Conservation (phyloP, 2,329 filamentous ascomycete species). For the Verticillium longisporum region DNA sequence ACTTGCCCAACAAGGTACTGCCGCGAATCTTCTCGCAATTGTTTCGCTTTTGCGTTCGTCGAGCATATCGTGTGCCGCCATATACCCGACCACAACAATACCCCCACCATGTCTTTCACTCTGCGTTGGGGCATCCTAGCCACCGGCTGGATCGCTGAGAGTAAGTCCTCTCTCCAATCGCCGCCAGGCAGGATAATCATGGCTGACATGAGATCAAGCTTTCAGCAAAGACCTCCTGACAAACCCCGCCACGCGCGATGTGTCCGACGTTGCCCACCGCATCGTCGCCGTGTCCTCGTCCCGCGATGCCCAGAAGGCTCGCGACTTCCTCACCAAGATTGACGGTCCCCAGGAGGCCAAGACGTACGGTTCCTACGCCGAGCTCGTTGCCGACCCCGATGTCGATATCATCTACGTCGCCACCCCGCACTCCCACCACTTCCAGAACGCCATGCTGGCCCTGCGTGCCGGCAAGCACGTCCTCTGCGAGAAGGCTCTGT, state of each 20-base stretch:
- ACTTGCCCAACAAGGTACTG: too few relatives aligned
- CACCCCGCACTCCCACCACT: slow-evolving; percentile 88
- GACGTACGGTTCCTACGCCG: slow-evolving; percentile 74
- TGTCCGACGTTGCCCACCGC: slow-evolving; percentile 67
- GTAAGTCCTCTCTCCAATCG: slow-evolving; percentile 28
- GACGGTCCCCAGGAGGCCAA: slow-evolving; percentile 61
- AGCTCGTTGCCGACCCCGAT: slow-evolving; percentile 70
- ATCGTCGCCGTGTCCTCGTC: slow-evolving; percentile 78
- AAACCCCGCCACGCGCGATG: slow-evolving; percentile 62
- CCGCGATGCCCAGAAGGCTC: slow-evolving; percentile 60
- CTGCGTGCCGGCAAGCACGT: slow-evolving; percentile 81
- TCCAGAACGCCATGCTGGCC: slow-evolving; percentile 82
- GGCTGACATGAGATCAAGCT: slow-evolving; percentile 25
- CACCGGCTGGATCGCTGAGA: slow-evolving; percentile 52
- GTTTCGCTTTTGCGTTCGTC: background rate
- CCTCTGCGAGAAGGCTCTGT: slow-evolving; percentile 86
- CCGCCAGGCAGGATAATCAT: background rate
- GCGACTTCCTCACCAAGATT: slow-evolving; percentile 64
- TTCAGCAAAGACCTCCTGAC: slow-evolving; percentile 75
- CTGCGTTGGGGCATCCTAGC: slow-evolving; percentile 56
- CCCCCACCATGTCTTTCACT: slow-evolving; percentile 27
- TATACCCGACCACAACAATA: background rate
- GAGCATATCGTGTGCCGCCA: background rate
- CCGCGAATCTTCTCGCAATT: too few relatives aligned
- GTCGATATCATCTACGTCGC: slow-evolving; percentile 86